Percentiles rank a stretch among this genome's conserved stretches.
phyloP scores from a whole-genome alignment of 257 asterid species.

The Buddleja alternifolia region DNA sequence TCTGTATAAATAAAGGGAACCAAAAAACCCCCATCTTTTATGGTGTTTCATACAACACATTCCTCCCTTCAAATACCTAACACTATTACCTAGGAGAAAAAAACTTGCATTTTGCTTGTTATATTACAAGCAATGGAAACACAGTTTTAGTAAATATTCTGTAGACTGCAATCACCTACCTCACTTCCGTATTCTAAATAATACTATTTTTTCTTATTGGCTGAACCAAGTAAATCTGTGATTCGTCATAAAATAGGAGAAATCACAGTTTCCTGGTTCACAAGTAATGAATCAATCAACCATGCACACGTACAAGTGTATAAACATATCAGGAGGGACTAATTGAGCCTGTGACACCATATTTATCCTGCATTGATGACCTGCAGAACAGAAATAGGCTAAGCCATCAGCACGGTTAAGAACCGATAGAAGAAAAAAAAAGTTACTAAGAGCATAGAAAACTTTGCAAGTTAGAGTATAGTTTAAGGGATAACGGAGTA shows the following conservation, averaged over 20 bases:
- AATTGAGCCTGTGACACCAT: conserved; percentile 33
- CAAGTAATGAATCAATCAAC: conserved; percentile 51
- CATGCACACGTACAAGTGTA: conserved; percentile 31
- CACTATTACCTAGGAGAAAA: conserved; percentile 24
- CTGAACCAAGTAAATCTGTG: conserved; percentile 50
- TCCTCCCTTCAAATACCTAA: conserved; percentile 22
- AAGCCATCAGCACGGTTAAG: not conserved
- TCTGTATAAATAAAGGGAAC: conserved; percentile 12
- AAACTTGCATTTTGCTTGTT: conserved; percentile 19
- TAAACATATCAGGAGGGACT: conserved; percentile 31
- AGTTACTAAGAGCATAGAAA: no score
- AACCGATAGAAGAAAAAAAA: no score
- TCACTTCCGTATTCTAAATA: conserved; percentile 26
- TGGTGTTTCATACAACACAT: conserved; percentile 13
- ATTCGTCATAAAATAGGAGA: conserved; percentile 43
- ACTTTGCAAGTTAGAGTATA: no score
- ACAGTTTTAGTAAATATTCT: conserved; percentile 21
- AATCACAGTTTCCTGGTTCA: conserved; percentile 65
- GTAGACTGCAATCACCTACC: conserved; percentile 32
- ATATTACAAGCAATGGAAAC: conserved; percentile 24
- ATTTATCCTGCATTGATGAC: conserved; percentile 31
- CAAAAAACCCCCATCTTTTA: conserved; percentile 14
- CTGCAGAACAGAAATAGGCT: conserved; percentile 37
- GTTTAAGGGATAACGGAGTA: not conserved
- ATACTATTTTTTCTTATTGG: conserved; percentile 33